Evolutionary conservation across 169 alveolate species (phyloP), one percentile per base, ranked within the genome.

Genomic region (Plasmodium relictum): DNA sequence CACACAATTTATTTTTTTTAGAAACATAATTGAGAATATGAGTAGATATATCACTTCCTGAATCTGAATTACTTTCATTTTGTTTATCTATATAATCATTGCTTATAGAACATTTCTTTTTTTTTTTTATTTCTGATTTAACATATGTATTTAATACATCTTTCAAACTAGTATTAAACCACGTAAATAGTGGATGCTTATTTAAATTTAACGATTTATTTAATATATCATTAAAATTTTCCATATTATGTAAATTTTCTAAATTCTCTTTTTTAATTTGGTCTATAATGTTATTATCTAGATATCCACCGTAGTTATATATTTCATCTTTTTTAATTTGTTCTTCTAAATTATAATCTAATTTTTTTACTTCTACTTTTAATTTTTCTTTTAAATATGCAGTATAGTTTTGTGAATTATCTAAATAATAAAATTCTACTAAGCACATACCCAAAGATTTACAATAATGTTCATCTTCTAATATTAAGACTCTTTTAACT

Each of bases 241-340:
- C 89, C 16, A 20, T 63, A 20, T 45, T 65, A 4, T 78, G 63
- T n/a, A 63, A n/a, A 20, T 44, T 44, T n/a, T 78, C 89, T 26
- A 58, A 44, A 52, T 78, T 24, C 24, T 78, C 76, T 48, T 48
- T 83, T 42, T 66, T 83, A 12, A 83, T 52, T 61, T 62, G 39
- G 20, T 83, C 91, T 24, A 83, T 44, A 42, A 71, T 83, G 45
- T 42, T 44, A 45, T 62, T 26, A 68, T 83, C 68, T 56, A 83
- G 56, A 68, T 83, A 83, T n/a, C 91, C 91, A 31, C 91, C 91
- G 66, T 83, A 68, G 61, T 62, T 83, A 71, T 83, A 83, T 31
- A 83, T 7, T 20, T 83, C 83, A 83, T 83, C 91, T 10, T 26
- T 44, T 83, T 83, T 83, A 26, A 83, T 83, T 83, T 61, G 91